phyloP scores from a whole-genome alignment of 139 green algal species.

The Closterium sp. region DNA sequence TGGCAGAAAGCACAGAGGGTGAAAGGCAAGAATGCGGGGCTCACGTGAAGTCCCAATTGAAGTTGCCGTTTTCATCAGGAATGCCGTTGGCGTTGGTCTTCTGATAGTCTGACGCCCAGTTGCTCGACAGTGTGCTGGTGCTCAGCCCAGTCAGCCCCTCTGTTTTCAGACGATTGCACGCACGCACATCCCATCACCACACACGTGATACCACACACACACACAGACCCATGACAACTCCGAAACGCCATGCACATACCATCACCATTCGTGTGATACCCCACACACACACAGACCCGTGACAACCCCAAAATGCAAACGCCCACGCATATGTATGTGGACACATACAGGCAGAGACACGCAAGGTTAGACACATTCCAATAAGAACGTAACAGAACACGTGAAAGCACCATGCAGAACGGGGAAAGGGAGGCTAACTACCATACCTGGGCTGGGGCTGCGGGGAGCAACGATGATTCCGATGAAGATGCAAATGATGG shows the following conservation, averaged over 20 bases:
- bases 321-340: background rate
- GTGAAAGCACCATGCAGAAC: no score
- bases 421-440: no score
- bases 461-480: background rate
- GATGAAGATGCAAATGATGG: background rate
- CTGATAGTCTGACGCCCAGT: constrained; percentile 52
- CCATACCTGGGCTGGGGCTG: background rate
- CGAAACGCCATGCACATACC: no score
- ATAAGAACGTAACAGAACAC: background rate
- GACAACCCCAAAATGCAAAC: no score
- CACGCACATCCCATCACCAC: background rate
- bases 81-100: constrained; percentile 49
- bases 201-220: background rate
- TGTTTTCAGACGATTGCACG: background rate
- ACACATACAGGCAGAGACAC: no score
- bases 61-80: constrained; percentile 18
- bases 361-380: no score
- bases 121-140: constrained; percentile 30
- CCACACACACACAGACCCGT: no score
- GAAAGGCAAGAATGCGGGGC: background rate
- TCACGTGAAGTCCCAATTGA: constrained; percentile 38
- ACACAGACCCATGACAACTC: background rate
- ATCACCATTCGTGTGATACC: no score
- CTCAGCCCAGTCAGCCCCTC: constrained; percentile 49
- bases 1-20: background rate